Percentiles rank a stretch among this genome's conserved stretches.
Conservation (phyloP, 1,284 basidiomycete species). For the Phaffia rhodozyma region DNA sequence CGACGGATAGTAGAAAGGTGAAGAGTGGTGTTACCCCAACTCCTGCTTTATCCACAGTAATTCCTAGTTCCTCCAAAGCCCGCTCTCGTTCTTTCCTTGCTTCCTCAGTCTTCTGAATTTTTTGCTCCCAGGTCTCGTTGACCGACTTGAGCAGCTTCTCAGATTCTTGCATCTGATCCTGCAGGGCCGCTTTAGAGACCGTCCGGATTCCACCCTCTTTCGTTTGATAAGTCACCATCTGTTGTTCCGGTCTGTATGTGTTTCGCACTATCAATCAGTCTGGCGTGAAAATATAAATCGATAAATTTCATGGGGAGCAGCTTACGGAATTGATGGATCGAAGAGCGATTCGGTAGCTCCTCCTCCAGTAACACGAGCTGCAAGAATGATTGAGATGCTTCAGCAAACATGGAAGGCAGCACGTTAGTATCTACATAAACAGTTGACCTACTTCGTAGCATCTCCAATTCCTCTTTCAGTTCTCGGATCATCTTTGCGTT, state of each 20-base stretch:
- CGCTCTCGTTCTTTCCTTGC: constrained; percentile 94
- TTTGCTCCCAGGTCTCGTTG: constrained; percentile 98
- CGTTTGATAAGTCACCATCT: constrained; percentile 87
- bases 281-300: neutral
- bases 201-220: constrained; percentile 89
- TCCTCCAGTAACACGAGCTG: constrained; percentile 56
- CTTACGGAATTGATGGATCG: constrained; percentile 66
- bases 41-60: constrained; percentile 90
- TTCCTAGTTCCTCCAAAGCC: constrained; percentile 92
- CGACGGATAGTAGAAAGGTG: constrained; percentile 13
- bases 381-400: constrained; percentile 18
- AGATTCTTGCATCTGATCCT: constrained; percentile 90
- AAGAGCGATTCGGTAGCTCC: constrained; percentile 55
- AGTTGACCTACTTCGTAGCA: constrained; percentile 53
- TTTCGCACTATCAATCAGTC: neutral
- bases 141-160: constrained; percentile 94
- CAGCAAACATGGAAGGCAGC: neutral
- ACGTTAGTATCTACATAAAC: neutral
- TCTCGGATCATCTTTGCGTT: constrained; percentile 92
- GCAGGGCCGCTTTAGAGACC: constrained; percentile 89
- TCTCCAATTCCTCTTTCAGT: constrained; percentile 92
- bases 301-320: neutral
- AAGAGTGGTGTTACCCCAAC: constrained; percentile 44
- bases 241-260: constrained; percentile 54
- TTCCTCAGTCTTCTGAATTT: constrained; percentile 68